Evolutionary conservation across 2,329 filamentous ascomycete genomes (phyloP), one percentile per base, ranked within the genome.

Genomic region (Colletotrichum chlorophyti): DNA sequence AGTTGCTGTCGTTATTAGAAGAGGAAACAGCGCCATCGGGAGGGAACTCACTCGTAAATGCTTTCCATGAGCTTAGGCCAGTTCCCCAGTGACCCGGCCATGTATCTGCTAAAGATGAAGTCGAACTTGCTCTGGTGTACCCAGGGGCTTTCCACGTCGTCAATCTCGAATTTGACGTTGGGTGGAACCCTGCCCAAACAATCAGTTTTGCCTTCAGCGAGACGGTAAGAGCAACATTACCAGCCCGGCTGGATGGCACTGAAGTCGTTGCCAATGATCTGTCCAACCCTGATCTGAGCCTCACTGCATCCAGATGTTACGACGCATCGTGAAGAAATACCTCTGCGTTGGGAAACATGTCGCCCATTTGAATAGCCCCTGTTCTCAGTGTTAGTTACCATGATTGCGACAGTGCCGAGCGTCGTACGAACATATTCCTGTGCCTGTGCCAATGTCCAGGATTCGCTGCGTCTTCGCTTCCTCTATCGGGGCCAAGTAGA

Each of bases 151-250:
- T 86, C 84, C 26, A 83, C 82, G 66, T 90, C 86, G 67, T 90
- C 86, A 27, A 90, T 80, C 58, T 87, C 78, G 64, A 89, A 90
- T 58, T 81, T 78, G 54, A 87, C 83, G 64, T 89, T 90, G 23
- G 78, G 82, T 0, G 90, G 89, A 1, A 91, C 65, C 63, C 26
- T 52, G 1, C 3, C 15, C n/a, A 37, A 11, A 37, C 5, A 19
- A 1, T n/a, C n/a, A n/a, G n/a, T n/a, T n/a, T n/a, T n/a, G n/a
- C n/a, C n/a, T n/a, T n/a, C 14, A 37, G 11, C n/a, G 2, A 4
- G 12, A 8, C 9, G 11, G 11, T 9, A 17, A 19, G 12, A 17
- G 6, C 34, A 14, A 6, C 17, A 17, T 11, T 41, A 51, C 48
- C 42, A 61, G 6, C 32, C 32, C 7, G 49, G 54, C 12, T 58